Conservation (phyloP, 768 basidiomycete genomes). For the Trametes elegans region DNA sequence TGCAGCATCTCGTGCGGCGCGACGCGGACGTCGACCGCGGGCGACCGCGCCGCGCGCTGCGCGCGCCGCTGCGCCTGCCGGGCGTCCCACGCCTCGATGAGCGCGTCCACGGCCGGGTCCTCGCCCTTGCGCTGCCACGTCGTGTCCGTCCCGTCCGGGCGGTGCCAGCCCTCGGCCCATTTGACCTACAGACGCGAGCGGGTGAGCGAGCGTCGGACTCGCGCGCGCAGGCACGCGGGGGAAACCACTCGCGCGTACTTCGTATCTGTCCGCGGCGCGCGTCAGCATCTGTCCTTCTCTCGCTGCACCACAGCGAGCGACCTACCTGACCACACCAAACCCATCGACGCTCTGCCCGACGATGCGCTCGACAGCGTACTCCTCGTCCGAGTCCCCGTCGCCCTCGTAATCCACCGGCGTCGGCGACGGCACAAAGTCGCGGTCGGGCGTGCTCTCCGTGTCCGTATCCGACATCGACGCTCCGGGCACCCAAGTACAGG, state of each 20-base stretch:
- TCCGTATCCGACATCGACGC: no score
- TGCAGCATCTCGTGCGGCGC: conserved; percentile 40
- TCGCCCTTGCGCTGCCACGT: conserved; percentile 44
- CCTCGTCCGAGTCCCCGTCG: conserved; percentile 5
- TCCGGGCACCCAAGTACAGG: no score
- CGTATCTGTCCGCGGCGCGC: conserved; percentile 5
- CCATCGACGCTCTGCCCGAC: conserved; percentile 21
- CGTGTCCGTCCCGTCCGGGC: conserved; percentile 50
- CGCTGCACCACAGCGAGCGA: not conserved
- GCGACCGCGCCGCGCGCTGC: conserved; percentile 29
- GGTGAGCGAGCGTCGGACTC: no score
- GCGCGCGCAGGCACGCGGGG: no score
- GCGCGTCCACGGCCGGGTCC: conserved; percentile 15
- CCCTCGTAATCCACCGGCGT: conserved; percentile 20
- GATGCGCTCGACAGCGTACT: conserved; percentile 17
- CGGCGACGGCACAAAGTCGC: conserved; percentile 11
- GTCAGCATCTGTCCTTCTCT: not conserved
- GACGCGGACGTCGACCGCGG: conserved; percentile 38
- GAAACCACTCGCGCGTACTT: conserved; percentile 12
- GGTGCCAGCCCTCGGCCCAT: conserved; percentile 49
- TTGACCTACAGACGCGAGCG: conserved; percentile 36
- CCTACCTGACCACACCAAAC: conserved; percentile 13
- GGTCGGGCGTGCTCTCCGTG: not conserved
- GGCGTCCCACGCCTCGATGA: conserved; percentile 35
- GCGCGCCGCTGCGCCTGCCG: conserved; percentile 32